Evolutionary conservation across 371 early-diverging fungal genomes (phyloP), one percentile per base, ranked within the genome.

Genomic region (Nematocida sp.): DNA sequence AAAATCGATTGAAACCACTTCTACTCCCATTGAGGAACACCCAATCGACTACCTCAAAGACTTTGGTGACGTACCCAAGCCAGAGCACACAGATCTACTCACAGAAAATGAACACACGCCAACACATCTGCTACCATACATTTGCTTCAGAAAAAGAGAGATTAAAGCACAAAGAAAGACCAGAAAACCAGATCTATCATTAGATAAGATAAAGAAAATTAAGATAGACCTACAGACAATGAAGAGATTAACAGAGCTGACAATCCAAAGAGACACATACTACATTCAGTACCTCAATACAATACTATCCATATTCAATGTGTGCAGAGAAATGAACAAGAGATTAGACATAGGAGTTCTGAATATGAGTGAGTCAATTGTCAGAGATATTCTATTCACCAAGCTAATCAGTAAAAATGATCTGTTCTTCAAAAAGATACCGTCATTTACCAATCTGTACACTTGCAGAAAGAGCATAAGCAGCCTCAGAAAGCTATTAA

Each of bases 281-380:
- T 61, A 60, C 23, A n/a, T 47, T 11, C 55, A 70, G 51, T 61
- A 70, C 37, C 49, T 70, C 0, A 57, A 29, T 31, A 55, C 74
- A 21, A 70, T 70, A 9, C 31, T 70, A 19, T 61, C 61, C 38
- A 70, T 70, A 17, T 70, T 70, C 60, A 70, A 34, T 47, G 60
- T 70, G 23, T 70, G 61, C 37, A 17, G 74, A 49, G 74, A 70
- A 51, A 70, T 70, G 74, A 70, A 70, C 61, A 70, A 70, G 48
- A 4, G 74, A 29, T 61, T 70, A 17, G 74, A 70, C 45, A 70
- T 70, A 2, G 74, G 74, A 19, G 74, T 70, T 15, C 58, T 70
- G 15, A 70, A 60, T 32, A 70, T 70, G 7, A 70, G 74, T 53
- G 74, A 70, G 47, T 62, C 61, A 3, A 70, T 70, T 31, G 34